A percentile compares a stretch with the other conserved stretches of the same genome.
These are phyloP conservation scores for Cinchona pubescens DNA, from an alignment of 257 asterid species.

Conservation along the genomic window DNA sequence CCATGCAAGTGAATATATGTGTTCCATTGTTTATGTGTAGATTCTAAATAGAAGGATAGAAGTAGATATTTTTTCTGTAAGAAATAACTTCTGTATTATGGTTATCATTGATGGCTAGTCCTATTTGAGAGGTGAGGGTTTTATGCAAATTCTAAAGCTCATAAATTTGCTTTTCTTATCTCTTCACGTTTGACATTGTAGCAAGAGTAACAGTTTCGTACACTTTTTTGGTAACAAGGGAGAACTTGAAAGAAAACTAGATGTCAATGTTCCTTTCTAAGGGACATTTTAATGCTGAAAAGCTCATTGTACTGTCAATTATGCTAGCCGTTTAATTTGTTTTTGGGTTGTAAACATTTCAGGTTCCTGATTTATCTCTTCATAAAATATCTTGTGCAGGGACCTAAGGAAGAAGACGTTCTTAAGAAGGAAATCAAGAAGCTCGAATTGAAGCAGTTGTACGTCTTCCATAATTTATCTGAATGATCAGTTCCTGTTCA, in stretches of 20 bases:
- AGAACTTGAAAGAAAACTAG: too few relatives aligned
- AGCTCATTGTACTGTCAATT: conserved; percentile 9
- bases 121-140: neutral
- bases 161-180: neutral
- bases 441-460: conserved; percentile 56
- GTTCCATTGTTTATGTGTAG: neutral
- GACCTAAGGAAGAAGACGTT: conserved; percentile 41
- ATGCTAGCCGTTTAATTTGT: neutral
- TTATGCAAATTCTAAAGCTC: neutral
- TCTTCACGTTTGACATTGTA: too few relatives aligned
- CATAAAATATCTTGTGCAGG: conserved; percentile 33
- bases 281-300: conserved; percentile 20
- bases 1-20: neutral
- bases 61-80: neutral
- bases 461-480: conserved; percentile 25
- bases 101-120: neutral
- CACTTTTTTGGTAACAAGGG: neutral
- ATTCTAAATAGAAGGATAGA: neutral
- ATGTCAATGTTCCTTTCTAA: too few relatives aligned
- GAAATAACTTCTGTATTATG: neutral
- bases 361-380: too few relatives aligned
- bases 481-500: neutral
- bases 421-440: conserved; percentile 56
- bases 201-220: too few relatives aligned
- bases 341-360: neutral